Base-by-base conservation (phyloP, 2,329 filamentous ascomycete genomes). In the Alternaria sp. region DNA sequence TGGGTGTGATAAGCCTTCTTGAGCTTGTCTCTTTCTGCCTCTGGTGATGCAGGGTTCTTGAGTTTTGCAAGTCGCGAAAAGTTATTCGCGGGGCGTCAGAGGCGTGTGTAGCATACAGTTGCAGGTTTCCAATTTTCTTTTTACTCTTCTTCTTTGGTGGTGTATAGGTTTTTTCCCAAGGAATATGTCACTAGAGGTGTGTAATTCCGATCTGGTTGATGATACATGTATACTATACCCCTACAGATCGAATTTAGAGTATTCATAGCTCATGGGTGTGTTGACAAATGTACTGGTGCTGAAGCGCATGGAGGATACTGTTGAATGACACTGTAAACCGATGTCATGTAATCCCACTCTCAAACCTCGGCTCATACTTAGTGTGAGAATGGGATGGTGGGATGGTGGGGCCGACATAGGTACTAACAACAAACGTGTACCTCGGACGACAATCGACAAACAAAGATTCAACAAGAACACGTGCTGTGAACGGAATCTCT, bases 1-100 rank as follows among this genome's bases (percentile, higher is more conserved):
- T 72, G 92, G 92, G 49, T 95, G 92, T 77, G 91, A 93, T 78
- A 93, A 93, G 83, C 90, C 79, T 42, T 51, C 46, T 7, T 60
- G 34, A 24, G 32, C 32, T 44, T 11, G 18, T 24, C 9, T 16
- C 22, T 39, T 18, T 9, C n/a, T 7, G 24, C 24, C 7, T 30
- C 7, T 9, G 12, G 12, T 7, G 32, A 36, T 36, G 32, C 1
- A 24, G 3, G 28, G 1, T 11, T 5, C 28, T 30, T 30, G 28
- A 30, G 4, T 18, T 12, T 47, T 4, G 8, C 20, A 22, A 22
- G 43, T 14, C 44, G 11, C 32, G 38, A 59, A 26, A 41, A 18
- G 58, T 67, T 65, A 34, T 75, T 75, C 41, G 51, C 16, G 34
- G 34, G 55, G 57, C 53, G 57, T 60, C 41, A 38, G 30, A 18